phyloP scores from a whole-genome alignment of 148 eudicot species.

The Fallopia convolvulus region DNA sequence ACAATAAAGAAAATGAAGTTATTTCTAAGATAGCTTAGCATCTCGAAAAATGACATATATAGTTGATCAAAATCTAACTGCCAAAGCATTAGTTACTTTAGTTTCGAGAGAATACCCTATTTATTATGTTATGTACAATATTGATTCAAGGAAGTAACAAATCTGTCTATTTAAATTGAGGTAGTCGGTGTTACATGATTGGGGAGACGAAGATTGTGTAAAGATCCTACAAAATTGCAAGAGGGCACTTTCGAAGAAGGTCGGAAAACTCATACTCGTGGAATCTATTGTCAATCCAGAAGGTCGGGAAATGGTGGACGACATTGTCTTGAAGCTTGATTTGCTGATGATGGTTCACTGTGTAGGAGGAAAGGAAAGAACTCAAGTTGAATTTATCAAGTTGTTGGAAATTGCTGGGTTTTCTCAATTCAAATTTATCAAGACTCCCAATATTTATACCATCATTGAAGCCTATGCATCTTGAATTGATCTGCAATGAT shows the following conservation, averaged over 20 bases:
- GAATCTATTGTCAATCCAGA: conserved; percentile 21
- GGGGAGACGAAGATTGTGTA: conserved; percentile 29
- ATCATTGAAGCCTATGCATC: conserved; percentile 20
- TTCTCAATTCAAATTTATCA: conserved; percentile 21
- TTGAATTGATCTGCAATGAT: neutral
- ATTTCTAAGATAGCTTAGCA: too few relatives aligned
- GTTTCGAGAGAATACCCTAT: too few relatives aligned
- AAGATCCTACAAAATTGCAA: conserved; percentile 27
- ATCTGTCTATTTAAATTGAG: too few relatives aligned
- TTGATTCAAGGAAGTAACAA: neutral
- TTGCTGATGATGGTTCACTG: conserved; percentile 23
- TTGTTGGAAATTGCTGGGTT: conserved; percentile 25
- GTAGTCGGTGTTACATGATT: conserved; percentile 40
- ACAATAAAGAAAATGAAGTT: too few relatives aligned
- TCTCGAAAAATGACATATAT: too few relatives aligned
- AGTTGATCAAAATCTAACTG: too few relatives aligned
- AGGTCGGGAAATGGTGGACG: conserved; percentile 20
- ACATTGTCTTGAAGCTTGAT: conserved; percentile 12
- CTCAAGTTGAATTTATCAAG: conserved; percentile 19
- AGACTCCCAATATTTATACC: conserved; percentile 16
- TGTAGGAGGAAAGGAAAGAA: conserved; percentile 33
- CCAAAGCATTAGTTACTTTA: too few relatives aligned
- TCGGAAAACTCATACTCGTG: conserved; percentile 24
- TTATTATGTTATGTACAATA: too few relatives aligned
- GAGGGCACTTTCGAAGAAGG: conserved; percentile 21